These are phyloP conservation scores for Ascosphaera aggregata DNA, from an alignment of 2,329 filamentous ascomycete genomes.

Conservation along the genomic window DNA sequence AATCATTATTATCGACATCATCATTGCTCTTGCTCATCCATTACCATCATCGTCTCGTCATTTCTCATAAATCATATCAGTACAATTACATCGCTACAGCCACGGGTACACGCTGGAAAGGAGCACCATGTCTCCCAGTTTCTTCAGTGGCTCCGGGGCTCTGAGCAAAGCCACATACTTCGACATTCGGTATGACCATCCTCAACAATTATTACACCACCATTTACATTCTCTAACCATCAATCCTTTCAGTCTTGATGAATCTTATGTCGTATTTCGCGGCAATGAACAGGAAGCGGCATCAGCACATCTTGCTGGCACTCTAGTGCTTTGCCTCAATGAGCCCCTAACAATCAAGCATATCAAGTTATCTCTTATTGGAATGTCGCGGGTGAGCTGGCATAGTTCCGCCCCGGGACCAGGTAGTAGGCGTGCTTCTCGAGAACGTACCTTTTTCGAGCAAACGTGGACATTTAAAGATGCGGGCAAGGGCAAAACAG, in stretches of 20 bases:
- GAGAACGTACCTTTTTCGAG: constrained; percentile 33
- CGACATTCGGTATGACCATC: constrained; percentile 19
- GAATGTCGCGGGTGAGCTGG: constrained; percentile 35
- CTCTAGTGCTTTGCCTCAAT: constrained; percentile 48
- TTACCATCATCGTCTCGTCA: no score
- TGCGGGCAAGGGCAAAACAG: constrained; percentile 22
- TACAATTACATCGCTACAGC: no score
- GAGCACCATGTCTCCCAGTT: constrained; percentile 24
- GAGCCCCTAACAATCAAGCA: constrained; percentile 48
- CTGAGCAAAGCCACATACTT: constrained; percentile 25
- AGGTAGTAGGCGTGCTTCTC: constrained; percentile 16
- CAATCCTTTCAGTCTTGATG: constrained; percentile 36
- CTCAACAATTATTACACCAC: constrained; percentile 4
- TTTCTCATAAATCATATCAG: no score
- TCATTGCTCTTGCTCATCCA: no score
- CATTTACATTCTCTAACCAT: constrained; percentile 4
- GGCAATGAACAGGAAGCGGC: constrained; percentile 53
- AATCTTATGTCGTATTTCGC: constrained; percentile 57
- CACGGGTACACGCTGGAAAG: no score
- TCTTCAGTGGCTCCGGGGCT: constrained; percentile 19
- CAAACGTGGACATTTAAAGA: constrained; percentile 50
- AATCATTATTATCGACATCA: no score
- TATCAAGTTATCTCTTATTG: constrained; percentile 46
- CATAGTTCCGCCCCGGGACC: constrained; percentile 11
- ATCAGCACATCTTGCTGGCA: constrained; percentile 50